Base-by-base conservation (phyloP, 176 grass and related monocot genomes). In the Oryza glaberrima region DNA sequence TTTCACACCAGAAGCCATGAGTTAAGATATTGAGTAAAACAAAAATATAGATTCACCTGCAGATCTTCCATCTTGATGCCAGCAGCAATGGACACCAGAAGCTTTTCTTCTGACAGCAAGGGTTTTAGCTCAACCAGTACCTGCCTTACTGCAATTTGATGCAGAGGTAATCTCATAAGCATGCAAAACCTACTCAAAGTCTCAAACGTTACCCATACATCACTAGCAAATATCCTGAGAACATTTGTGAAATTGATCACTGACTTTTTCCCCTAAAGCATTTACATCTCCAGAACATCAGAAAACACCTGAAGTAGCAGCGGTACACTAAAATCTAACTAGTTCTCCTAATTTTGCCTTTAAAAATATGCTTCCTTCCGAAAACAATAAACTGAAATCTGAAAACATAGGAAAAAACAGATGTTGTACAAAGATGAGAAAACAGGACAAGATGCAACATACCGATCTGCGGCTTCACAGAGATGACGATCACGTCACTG, bases 41-140 rank as follows among this genome's bases (percentile, higher is more conserved):
- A 47, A 44, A 44, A 47, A 52, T 32, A 5, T 16, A 20, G 43
- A 67, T 35, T 74, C 64, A 99, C 96, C 96, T 99, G 94, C 48
- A 99, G 65, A 87, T 99, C 94, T 84, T 94, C 81, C 90, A 99
- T 91, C 84, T 96, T 99, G 78, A 99, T 94, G 67, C 96, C 96
- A 5, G 96, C 96, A 81, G 96, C 96, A 78, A 99, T 91, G 17
- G 97, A 99, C 19, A 99, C 97, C 14, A 99, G 82, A 86, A 99
- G 86, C 86, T 99, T 99, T 52, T 99, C 90, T 72, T 99, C 90
- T 26, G 97, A 88, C 54, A 99, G 68, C 20, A 89, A 87, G 65
- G 94, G 90, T 78, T 89, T 99, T 48, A 99, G 84, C 70, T 99
- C 94, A 67, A 88, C 69, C 1, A 99, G 82, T 60, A 99, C 94